Evolutionary conservation across 108 stramenopile genomes (phyloP).

Genomic region (Skeletonema grethae): DNA sequence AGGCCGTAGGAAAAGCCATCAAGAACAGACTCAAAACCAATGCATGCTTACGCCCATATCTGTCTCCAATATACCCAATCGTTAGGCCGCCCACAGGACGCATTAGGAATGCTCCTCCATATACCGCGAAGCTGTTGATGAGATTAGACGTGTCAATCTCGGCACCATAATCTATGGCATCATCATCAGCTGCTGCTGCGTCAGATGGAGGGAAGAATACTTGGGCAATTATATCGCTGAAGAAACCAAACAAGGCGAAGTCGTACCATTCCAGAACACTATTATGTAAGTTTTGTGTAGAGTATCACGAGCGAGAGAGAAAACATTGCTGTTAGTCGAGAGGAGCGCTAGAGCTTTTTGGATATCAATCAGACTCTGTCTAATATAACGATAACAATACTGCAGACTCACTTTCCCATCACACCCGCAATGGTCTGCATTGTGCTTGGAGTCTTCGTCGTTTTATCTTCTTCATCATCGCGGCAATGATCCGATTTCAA

Average conservation of each 20-base stretch:
- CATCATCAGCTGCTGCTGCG: not conserved
- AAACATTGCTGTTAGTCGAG: no score
- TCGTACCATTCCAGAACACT: conserved; percentile 57
- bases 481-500: not conserved
- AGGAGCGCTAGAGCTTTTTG: no score
- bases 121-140: conserved; percentile 54
- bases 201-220: conserved; percentile 48
- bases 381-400: not conserved
- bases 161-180: conserved; percentile 10
- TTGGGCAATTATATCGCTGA: conserved; percentile 33
- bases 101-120: conserved; percentile 74
- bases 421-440: conserved; percentile 35
- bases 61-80: conserved; percentile 69
- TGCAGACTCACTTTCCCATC: conserved; percentile 18
- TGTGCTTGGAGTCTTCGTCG: not conserved
- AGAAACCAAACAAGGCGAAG: conserved; percentile 56
- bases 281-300: no score
- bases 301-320: not conserved
- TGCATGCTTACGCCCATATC: conserved; percentile 66
- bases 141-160: conserved; percentile 16
- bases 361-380: no score
- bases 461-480: not conserved
- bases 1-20: conserved; percentile 70
- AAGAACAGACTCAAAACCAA: conserved; percentile 57
- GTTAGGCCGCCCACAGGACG: conserved; percentile 70